phyloP scores from a whole-genome alignment of 352 stramenopile genomes.

The Nothophytophthora sp. region DNA sequence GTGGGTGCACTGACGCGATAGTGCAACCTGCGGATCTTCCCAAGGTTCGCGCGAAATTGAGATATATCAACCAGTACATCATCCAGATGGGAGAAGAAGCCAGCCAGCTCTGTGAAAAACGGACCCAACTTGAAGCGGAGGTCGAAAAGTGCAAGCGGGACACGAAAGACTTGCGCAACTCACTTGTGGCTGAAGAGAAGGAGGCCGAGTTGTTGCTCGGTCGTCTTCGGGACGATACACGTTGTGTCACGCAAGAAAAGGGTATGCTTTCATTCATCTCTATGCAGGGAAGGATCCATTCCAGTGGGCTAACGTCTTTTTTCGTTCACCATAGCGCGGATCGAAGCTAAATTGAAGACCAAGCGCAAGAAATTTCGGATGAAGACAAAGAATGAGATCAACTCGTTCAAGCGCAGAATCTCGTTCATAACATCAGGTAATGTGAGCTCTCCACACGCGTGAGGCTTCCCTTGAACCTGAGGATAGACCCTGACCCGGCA shows the following conservation, averaged over 20 bases:
- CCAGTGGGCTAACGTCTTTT: not conserved
- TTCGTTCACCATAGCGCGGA: slow-evolving; percentile 20
- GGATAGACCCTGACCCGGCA: too few relatives aligned
- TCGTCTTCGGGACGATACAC: slow-evolving; percentile 34
- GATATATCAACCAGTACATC: slow-evolving; percentile 44
- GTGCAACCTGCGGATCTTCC: slow-evolving; percentile 27
- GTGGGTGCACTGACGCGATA: slow-evolving; percentile 20
- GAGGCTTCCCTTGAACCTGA: too few relatives aligned
- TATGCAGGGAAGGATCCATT: not conserved
- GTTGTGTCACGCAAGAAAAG: slow-evolving; percentile 33
- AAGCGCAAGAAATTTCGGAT: slow-evolving; percentile 47
- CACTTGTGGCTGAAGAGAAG: slow-evolving; percentile 38
- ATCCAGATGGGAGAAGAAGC: slow-evolving; percentile 37
- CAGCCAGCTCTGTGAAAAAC: slow-evolving; percentile 22
- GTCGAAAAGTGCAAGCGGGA: slow-evolving; percentile 22
- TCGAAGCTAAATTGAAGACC: slow-evolving; percentile 38
- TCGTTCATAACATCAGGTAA: slow-evolving; percentile 39
- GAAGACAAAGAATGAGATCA: slow-evolving; percentile 50
- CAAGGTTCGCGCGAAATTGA: slow-evolving; percentile 48
- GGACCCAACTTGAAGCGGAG: slow-evolving; percentile 27
- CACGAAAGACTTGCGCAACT: slow-evolving; percentile 26
- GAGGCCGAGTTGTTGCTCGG: slow-evolving; percentile 28
- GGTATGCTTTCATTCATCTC: slow-evolving; percentile 16
- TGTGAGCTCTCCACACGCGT: not conserved
- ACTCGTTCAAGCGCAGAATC: slow-evolving; percentile 39